These are phyloP conservation scores for Yamadazyma scolyti DNA, from an alignment of 805 yeast species.

Conservation along the genomic window DNA sequence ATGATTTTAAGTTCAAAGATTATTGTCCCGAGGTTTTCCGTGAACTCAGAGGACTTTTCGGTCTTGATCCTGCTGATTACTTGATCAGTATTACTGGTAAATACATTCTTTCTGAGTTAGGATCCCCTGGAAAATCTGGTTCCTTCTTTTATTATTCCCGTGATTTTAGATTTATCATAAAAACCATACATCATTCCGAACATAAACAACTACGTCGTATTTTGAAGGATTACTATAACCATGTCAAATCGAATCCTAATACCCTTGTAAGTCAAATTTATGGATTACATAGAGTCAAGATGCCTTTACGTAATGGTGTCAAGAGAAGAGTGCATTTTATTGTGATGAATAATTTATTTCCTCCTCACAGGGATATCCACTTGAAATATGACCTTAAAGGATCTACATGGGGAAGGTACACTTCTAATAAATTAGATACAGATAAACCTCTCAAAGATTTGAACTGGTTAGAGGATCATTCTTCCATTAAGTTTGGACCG, in stretches of 20 bases:
- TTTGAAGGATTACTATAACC: constrained; percentile 71
- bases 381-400: constrained; percentile 90
- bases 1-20: constrained; percentile 95
- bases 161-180: constrained; percentile 90
- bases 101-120: constrained; percentile 85
- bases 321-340: constrained; percentile 81
- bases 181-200: constrained; percentile 91
- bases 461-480: constrained; percentile 74
- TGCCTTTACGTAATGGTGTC: constrained; percentile 62
- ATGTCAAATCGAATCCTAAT: constrained; percentile 79
- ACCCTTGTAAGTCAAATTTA: constrained; percentile 93
- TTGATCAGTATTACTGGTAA: constrained; percentile 88
- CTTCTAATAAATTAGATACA: constrained; percentile 25
- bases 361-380: constrained; percentile 86
- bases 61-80: constrained; percentile 94
- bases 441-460: constrained; percentile 71
- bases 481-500: constrained; percentile 73
- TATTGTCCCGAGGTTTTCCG: constrained; percentile 93
- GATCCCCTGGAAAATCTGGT: constrained; percentile 96
- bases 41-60: constrained; percentile 73
- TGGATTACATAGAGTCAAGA: constrained; percentile 89
- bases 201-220: constrained; percentile 77
- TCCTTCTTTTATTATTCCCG: constrained; percentile 93
- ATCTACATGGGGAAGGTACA: constrained; percentile 77
- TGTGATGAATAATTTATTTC: constrained; percentile 96